Percentiles rank a stretch among this genome's conserved stretches.
These are phyloP conservation scores for Gigaspora rosea DNA, from an alignment of 192 early-diverging fungal genomes.

Conservation along the genomic window DNA sequence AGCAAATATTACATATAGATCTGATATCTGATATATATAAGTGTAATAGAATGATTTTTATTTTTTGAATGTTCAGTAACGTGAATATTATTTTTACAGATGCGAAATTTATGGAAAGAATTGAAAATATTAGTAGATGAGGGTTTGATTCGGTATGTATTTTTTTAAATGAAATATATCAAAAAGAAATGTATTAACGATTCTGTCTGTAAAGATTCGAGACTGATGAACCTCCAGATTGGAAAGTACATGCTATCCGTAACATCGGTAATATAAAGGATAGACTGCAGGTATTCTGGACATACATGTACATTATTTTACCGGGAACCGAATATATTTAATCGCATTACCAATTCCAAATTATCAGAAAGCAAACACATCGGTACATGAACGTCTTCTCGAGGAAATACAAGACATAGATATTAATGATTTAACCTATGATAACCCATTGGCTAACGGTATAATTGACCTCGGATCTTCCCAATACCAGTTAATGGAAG, in stretches of 20 bases:
- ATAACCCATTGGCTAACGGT: conserved; percentile 2
- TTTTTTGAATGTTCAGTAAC: conserved; percentile 19
- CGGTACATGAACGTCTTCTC: neutral
- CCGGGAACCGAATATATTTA: neutral
- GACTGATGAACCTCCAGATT: neutral
- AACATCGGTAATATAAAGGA: neutral
- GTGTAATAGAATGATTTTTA: conserved; percentile 13
- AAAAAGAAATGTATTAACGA: conserved; percentile 22
- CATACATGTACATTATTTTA: neutral
- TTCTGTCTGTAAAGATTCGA: conserved; percentile 22
- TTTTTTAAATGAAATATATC: conserved; percentile 22
- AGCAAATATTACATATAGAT: conserved; percentile 2
- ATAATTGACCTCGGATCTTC: conserved; percentile 7
- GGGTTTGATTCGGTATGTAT: conserved; percentile 16
- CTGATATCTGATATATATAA: conserved; percentile 15
- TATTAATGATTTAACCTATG: conserved; percentile 14
- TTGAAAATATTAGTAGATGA: conserved; percentile 23
- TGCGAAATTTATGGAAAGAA: conserved; percentile 22
- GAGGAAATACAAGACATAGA: neutral
- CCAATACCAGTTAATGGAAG: conserved; percentile 4
- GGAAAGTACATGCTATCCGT: neutral
- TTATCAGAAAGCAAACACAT: neutral
- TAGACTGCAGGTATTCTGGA: neutral
- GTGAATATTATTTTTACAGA: conserved; percentile 19
- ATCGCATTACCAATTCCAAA: neutral